Conservation (phyloP, 768 basidiomycete genomes). For the Mycena olivaceomarginata region DNA sequence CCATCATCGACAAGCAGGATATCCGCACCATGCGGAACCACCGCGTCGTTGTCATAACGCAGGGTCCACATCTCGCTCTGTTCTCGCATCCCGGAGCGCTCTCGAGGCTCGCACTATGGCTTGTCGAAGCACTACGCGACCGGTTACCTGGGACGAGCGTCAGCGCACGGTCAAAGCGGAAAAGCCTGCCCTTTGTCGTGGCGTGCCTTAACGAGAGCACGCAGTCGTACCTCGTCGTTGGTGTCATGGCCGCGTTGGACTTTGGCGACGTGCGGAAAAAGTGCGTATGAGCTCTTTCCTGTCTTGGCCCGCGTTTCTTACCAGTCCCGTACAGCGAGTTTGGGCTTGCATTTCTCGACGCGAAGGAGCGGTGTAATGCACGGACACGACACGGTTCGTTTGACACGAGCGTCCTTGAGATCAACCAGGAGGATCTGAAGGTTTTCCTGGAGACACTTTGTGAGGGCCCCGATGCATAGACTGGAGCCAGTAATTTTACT, state of each 20-base stretch:
- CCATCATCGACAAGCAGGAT: slow-evolving; percentile 96
- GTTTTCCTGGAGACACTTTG: slow-evolving; percentile 86
- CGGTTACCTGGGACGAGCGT: slow-evolving; percentile 73
- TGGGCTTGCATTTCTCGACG: slow-evolving; percentile 89
- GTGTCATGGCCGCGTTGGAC: slow-evolving; percentile 93
- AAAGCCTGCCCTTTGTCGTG: slow-evolving; percentile 92
- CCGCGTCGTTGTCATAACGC: slow-evolving; percentile 91
- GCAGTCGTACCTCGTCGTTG: slow-evolving; percentile 91
- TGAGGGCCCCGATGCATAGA: slow-evolving; percentile 59
- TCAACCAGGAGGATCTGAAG: slow-evolving; percentile 87
- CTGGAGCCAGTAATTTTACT: slow-evolving; percentile 23
- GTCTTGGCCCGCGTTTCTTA: background rate
- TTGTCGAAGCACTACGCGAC: slow-evolving; percentile 95
- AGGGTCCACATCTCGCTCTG: slow-evolving; percentile 95
- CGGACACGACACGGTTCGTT: slow-evolving; percentile 88
- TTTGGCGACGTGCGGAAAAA: slow-evolving; percentile 96
- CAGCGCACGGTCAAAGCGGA: slow-evolving; percentile 70
- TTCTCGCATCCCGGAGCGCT: slow-evolving; percentile 95
- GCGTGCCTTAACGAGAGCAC: slow-evolving; percentile 92
- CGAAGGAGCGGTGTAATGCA: slow-evolving; percentile 86
- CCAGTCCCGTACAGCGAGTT: slow-evolving; percentile 76
- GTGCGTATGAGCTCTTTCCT: slow-evolving; percentile 64
- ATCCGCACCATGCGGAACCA: slow-evolving; percentile 93
- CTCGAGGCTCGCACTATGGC: slow-evolving; percentile 94
- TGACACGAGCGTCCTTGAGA: slow-evolving; percentile 91